phyloP scores from a whole-genome alignment of 768 basidiomycete species.

The Boletus reticuloceps region DNA sequence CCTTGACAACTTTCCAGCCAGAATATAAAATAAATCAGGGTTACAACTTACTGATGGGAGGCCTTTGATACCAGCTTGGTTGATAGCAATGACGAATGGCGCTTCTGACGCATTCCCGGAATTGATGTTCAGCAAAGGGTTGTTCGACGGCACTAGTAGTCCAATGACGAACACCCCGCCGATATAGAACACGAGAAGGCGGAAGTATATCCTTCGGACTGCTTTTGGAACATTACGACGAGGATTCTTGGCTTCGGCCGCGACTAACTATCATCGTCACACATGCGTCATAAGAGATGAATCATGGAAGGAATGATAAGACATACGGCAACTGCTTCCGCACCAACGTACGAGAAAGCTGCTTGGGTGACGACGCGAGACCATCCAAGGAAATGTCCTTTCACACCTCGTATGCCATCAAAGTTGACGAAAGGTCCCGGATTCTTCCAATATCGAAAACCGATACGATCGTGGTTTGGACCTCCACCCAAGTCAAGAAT shows the following conservation, averaged over 20 bases:
- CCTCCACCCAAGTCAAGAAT: slow-evolving; percentile 52
- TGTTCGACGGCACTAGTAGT: slow-evolving; percentile 45
- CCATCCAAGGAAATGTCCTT: slow-evolving; percentile 47
- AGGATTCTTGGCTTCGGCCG: slow-evolving; percentile 48
- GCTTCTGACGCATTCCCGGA: slow-evolving; percentile 40
- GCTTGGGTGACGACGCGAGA: slow-evolving; percentile 54
- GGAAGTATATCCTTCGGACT: slow-evolving; percentile 41
- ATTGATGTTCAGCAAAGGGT: slow-evolving; percentile 35
- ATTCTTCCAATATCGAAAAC: slow-evolving; percentile 42
- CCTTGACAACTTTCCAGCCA: slow-evolving; percentile 2
- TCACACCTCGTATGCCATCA: slow-evolving; percentile 35
- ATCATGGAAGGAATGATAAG: not conserved
- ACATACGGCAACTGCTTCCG: slow-evolving; percentile 42
- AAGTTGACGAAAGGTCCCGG: slow-evolving; percentile 56
- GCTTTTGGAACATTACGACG: slow-evolving; percentile 35
- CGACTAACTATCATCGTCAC: slow-evolving; percentile 28
- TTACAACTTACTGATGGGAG: slow-evolving; percentile 39
- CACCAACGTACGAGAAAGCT: slow-evolving; percentile 55
- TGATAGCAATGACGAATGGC: slow-evolving; percentile 54
- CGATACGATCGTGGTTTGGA: slow-evolving; percentile 48
- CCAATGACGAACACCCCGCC: slow-evolving; percentile 42
- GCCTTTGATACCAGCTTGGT: slow-evolving; percentile 49
- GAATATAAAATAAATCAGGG: not conserved
- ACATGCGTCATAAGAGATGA: not conserved
- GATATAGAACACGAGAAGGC: slow-evolving; percentile 34